These are phyloP conservation scores for Phyllosticta paracitricarpa DNA, from an alignment of 2,329 filamentous ascomycete genomes.

Conservation along the genomic window DNA sequence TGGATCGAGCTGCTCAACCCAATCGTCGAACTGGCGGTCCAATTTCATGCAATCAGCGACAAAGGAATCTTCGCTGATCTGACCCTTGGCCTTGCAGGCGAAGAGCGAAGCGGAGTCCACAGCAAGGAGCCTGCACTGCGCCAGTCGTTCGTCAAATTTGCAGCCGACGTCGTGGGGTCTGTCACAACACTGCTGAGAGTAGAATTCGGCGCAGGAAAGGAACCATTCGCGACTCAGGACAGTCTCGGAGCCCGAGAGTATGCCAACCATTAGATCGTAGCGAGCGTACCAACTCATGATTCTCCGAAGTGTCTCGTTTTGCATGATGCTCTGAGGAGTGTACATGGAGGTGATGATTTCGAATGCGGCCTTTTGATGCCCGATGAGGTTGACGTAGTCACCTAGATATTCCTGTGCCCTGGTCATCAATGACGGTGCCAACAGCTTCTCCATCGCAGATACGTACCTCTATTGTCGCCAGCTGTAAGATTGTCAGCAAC, in stretches of 20 bases:
- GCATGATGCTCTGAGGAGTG: conserved; percentile 63
- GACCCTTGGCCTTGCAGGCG: conserved; percentile 53
- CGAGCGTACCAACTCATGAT: conserved; percentile 83
- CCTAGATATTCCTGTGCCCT: conserved; percentile 71
- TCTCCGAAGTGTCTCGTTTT: conserved; percentile 59
- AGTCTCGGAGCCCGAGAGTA: conserved; percentile 71
- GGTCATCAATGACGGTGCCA: conserved; percentile 10
- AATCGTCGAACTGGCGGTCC: conserved; percentile 30
- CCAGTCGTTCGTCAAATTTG: conserved; percentile 57
- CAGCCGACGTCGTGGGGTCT: conserved; percentile 55
- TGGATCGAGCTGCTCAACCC: conserved; percentile 47
- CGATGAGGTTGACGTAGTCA: conserved; percentile 88
- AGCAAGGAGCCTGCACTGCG: conserved; percentile 60
- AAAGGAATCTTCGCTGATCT: conserved; percentile 57
- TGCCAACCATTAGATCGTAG: conserved; percentile 75
- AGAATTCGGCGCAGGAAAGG: conserved; percentile 51
- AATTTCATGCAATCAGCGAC: conserved; percentile 44
- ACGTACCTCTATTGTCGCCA: conserved; percentile 83
- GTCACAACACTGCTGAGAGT: conserved; percentile 46
- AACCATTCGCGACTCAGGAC: conserved; percentile 74
- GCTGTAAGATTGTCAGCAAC: conserved; percentile 76
- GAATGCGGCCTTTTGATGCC: conserved; percentile 83
- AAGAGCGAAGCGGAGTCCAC: conserved; percentile 74
- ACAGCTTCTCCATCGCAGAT: background rate
- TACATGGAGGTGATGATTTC: conserved; percentile 71